Evolutionary conservation across 495 filamentous ascomycete species (phyloP), one percentile per base, ranked within the genome.

Genomic region (Penicillium canariense): DNA sequence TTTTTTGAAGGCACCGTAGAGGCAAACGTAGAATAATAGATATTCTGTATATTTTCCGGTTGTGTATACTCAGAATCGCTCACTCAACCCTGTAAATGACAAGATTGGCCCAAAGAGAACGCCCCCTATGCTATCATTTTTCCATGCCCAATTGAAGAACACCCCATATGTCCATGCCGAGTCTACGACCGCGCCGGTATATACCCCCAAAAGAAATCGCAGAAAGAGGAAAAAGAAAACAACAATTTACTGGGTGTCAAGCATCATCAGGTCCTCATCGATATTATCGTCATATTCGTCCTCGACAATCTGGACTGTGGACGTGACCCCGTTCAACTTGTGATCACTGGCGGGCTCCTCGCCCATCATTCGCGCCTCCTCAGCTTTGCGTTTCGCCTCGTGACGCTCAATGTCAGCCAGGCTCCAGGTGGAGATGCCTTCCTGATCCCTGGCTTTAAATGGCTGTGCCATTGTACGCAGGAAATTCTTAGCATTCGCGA

Each of bases 381-480:
- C 86, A 52, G 84, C 69, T 74, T 87, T 91, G 71, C 84, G 79
- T 77, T 96, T 86, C 32, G 68, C 66, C 18, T 71, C 68, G 68
- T 96, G 88, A 28, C 70, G 75, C 63, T 84, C 77, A 51, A 98
- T 69, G 59, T 98, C 88, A 51, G 77, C 79, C 54, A 90, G 68
- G 46, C 85, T 90, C 94, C 94, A 98, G 9, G 88, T 95, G 50
- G 88, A 93, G 55, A 96, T 86, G 1, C 94, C 94, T 54, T 96
- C 91, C 65, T 96, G 90, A 67, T 94, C 86, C 51, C 77, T 85
- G 3, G 85, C 70, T 34, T 84, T 84, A 71, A 96, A 96, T 20
- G 91, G 91, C 73, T 93, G 89, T 9, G 87, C 89, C 89, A 99
- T 97, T 14, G 82, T 84, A 48, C 86, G 81, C 62, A 99, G 67